Base-by-base conservation (phyloP, 1,284 basidiomycete species). In the Flammula alnicola region DNA sequence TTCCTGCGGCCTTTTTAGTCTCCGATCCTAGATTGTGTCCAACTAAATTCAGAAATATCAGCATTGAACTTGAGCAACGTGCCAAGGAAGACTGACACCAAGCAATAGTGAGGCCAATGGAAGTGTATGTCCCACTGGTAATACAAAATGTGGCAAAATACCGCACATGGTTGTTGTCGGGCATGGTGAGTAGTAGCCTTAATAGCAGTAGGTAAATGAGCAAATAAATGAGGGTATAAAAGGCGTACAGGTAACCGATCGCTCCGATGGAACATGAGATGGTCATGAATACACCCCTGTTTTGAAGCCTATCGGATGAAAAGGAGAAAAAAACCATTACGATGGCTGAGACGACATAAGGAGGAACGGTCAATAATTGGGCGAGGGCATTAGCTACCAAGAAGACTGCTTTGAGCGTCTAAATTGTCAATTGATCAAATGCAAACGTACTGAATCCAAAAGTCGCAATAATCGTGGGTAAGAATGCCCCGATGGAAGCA, bases 401-500 rank as follows among this genome's bases (percentile, higher is more conserved):
- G 44, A 41, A 31, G 12, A 29, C 20, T 11, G n/a, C 35, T 20
- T 8, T 44, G 1, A 35, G 40, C 4, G 46, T n/a, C 47, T 7
- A 11, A 23, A 26, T 20, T 16, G 30, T 38, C 12, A 32, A 14
- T 12, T 9, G 14, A 23, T 14, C 20, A 14, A 3, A 5, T 16
- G 26, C 66, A 69, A n/a, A 49, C 32, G 50, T 47, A 71, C 75
- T 79, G 61, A 77, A 81, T 11, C 83, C 86, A 58, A 91, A 81
- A 0, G 84, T 87, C 44, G 77, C 79, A 54, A 93, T 83, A 60
- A 93, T 92, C 0, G 91, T 94, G 0, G 92, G 92, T 19, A 94
- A 71, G 71, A 94, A 95, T 0, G 90, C 93, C 2, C 86, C 85
- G 36, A 91, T 86, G 2, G 86, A 87, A 7, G 88, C 88, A 2